Conservation (phyloP, 2,329 filamentous ascomycete species). For the Microsporum ferrugineum region DNA sequence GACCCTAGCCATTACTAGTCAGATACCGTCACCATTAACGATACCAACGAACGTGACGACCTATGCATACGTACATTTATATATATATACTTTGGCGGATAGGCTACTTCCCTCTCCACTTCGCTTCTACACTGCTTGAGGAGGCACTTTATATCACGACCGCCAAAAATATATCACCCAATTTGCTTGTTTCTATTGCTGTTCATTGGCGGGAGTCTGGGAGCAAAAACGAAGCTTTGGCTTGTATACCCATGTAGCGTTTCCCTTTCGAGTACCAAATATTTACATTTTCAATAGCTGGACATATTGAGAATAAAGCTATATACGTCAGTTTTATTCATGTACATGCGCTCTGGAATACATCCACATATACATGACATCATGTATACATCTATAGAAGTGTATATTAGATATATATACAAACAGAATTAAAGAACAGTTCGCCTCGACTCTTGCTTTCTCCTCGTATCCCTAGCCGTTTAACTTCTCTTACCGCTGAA, state of each 20-base stretch:
- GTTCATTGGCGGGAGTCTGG: not conserved
- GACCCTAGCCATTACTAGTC: not conserved
- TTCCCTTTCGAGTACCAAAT: not conserved
- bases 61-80: not conserved
- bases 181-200: not conserved
- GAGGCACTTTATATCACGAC: not conserved
- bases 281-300: constrained; percentile 1
- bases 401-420: not conserved
- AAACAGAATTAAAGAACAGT: not conserved
- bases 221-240: constrained; percentile 2
- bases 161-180: not conserved
- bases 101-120: not conserved
- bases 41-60: not conserved
- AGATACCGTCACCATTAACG: constrained; percentile 1
- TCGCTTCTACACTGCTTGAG: not conserved
- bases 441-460: not conserved
- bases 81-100: not conserved
- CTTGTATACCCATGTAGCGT: constrained; percentile 3
- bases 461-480: not conserved
- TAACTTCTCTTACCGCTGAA: not conserved
- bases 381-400: not conserved
- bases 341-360: not conserved
- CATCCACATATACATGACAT: not conserved
- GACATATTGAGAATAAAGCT: not conserved
- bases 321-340: not conserved